Conservation (phyloP, 2,329 filamentous ascomycete species). For the Phialophora macrospora region DNA sequence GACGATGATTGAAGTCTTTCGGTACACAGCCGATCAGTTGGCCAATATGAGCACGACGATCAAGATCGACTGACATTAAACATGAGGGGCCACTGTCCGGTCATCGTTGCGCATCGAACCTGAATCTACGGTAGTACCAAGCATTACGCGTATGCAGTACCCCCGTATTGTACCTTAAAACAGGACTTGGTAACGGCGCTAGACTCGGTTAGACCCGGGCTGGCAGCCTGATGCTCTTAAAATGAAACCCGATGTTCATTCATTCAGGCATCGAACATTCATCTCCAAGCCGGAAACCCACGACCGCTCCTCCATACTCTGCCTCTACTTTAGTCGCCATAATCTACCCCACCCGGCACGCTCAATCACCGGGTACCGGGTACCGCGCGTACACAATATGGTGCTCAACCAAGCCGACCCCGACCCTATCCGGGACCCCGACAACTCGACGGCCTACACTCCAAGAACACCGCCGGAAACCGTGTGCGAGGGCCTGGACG, state of each 20-base stretch:
- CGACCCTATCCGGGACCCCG: background rate
- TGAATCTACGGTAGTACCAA: no score
- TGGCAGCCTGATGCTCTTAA: background rate
- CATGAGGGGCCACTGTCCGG: no score
- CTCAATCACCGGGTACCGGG: background rate
- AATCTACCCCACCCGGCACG: background rate
- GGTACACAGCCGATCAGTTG: background rate
- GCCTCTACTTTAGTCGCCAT: background rate
- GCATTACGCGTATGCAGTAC: background rate
- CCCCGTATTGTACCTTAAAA: background rate
- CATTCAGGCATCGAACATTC: background rate
- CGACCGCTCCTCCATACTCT: no score
- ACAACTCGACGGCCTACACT: background rate
- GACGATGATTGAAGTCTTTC: constrained; percentile 63
- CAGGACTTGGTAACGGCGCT: background rate
- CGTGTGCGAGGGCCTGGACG: background rate
- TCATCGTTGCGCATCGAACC: no score
- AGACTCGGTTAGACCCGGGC: background rate
- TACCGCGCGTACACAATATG: background rate
- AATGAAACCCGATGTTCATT: background rate
- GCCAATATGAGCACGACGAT: background rate
- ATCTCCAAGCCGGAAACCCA: background rate
- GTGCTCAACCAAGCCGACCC: background rate
- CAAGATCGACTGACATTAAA: background rate
- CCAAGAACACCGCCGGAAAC: background rate